A percentile compares a stretch with the other conserved stretches of the same genome.
Conservation (phyloP, 1,284 basidiomycete species). For the Fomes fomentarius region DNA sequence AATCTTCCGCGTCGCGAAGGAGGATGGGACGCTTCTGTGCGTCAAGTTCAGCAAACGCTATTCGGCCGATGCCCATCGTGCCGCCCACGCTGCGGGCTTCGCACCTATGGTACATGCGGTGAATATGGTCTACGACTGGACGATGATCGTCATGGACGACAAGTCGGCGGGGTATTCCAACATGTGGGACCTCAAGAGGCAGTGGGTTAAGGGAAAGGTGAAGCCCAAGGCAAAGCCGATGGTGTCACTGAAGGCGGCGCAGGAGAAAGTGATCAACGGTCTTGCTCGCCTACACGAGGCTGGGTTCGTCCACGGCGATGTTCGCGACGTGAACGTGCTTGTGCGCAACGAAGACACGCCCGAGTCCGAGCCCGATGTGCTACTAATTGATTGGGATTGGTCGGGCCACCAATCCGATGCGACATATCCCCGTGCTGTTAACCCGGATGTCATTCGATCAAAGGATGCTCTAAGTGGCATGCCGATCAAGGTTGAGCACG, state of each 20-base stretch:
- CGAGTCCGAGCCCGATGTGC: not conserved
- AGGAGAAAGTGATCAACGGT: not conserved
- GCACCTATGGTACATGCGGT: slow-evolving; percentile 16
- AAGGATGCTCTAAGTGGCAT: not conserved
- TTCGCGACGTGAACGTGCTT: slow-evolving; percentile 3
- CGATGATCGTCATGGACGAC: slow-evolving; percentile 21
- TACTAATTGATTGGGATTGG: slow-evolving; percentile 5
- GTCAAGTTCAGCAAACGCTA: slow-evolving; percentile 18
- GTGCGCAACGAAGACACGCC: not conserved
- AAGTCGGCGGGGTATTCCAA: slow-evolving; percentile 10
- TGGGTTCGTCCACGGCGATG: slow-evolving; percentile 1
- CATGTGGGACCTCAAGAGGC: not conserved
- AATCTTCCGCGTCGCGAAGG: slow-evolving; percentile 2
- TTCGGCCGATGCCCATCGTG: slow-evolving; percentile 14
- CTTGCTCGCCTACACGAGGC: not conserved
- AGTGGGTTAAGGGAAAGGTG: too few relatives aligned
- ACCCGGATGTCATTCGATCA: not conserved
- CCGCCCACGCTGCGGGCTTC: slow-evolving; percentile 8
- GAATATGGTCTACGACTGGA: slow-evolving; percentile 14
- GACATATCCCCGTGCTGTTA: not conserved
- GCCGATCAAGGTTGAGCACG: not conserved
- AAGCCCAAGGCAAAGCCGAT: not conserved
- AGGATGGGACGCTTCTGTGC: slow-evolving; percentile 4
- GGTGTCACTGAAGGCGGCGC: not conserved
- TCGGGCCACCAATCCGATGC: not conserved